Conservation (phyloP, 768 basidiomycete species). For the Clitopilus passeckerianus region DNA sequence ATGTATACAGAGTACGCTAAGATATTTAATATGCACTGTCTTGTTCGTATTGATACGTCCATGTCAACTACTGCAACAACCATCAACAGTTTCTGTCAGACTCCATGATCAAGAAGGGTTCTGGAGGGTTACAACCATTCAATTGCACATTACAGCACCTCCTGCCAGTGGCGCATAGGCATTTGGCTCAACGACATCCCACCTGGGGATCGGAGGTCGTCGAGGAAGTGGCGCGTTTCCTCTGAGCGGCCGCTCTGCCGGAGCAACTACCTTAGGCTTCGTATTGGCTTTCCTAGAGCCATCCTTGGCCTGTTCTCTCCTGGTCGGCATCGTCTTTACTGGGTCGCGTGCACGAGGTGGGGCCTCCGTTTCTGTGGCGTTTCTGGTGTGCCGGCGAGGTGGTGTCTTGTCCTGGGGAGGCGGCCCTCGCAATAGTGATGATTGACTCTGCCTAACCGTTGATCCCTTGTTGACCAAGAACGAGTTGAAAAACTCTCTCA, state of each 20-base stretch:
- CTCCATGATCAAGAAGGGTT: not conserved
- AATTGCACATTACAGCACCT: not conserved
- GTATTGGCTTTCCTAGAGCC: not conserved
- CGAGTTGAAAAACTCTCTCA: slow-evolving; percentile 11
- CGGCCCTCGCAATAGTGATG: not conserved
- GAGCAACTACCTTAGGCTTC: not conserved
- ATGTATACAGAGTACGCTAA: too few species aligned
- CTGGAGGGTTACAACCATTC: not conserved
- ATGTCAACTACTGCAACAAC: not conserved
- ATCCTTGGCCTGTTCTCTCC: not conserved
- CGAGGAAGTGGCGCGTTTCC: slow-evolving; percentile 5
- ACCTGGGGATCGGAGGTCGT: slow-evolving; percentile 6
- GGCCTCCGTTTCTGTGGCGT: not conserved
- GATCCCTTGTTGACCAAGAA: slow-evolving; percentile 9
- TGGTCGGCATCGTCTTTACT: not conserved
- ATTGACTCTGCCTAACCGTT: slow-evolving; percentile 8
- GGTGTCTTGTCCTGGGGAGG: not conserved
- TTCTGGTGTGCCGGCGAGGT: not conserved
- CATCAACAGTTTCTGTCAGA: not conserved
- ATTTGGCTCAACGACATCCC: slow-evolving; percentile 3
- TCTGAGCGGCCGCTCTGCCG: slow-evolving; percentile 1
- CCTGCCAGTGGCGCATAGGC: not conserved
- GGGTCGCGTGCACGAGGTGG: not conserved
- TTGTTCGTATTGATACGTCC: not conserved
- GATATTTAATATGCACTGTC: not conserved